Conservation (phyloP, 2,329 filamentous ascomycete genomes). For the Fusarium algeriense region DNA sequence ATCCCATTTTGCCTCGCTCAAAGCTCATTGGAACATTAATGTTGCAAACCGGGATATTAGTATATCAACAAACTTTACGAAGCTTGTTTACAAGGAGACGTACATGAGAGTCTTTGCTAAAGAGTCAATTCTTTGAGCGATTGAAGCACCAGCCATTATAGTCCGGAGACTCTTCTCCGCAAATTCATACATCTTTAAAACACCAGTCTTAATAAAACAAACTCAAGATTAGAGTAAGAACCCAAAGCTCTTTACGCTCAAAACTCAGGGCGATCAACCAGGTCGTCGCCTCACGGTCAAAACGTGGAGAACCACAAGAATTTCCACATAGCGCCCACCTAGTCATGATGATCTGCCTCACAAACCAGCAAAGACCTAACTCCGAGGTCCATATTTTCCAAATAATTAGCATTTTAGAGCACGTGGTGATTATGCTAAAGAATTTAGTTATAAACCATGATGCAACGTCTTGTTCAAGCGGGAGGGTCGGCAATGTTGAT, state of each 20-base stretch:
- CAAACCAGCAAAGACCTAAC: not conserved
- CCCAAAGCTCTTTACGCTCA: slow-evolving; percentile 1
- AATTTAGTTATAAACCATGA: slow-evolving; percentile 13
- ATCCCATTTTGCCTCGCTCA: not conserved
- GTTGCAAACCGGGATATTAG: too few species aligned
- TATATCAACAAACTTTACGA: not conserved
- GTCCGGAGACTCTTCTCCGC: slow-evolving; percentile 12
- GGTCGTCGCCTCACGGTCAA: slow-evolving; percentile 1
- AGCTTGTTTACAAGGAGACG: not conserved
- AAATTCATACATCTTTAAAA: not conserved
- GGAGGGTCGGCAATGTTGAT: slow-evolving; percentile 2
- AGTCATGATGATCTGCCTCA: slow-evolving; percentile 6
- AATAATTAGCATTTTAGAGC: not conserved
- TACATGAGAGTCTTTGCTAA: not conserved
- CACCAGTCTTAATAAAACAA: slow-evolving; percentile 7
- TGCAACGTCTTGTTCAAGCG: slow-evolving; percentile 8
- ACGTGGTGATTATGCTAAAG: slow-evolving; percentile 18
- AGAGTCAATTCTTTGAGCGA: not conserved
- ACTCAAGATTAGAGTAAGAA: not conserved
- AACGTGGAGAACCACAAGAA: slow-evolving; percentile 11
- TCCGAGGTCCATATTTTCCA: not conserved
- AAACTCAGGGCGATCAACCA: slow-evolving; percentile 25
- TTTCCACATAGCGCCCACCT: slow-evolving; percentile 5
- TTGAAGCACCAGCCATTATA: not conserved
- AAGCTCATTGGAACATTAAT: not conserved